Conservation (phyloP, 192 early-diverging fungal genomes). For the Kappamyces sp. region DNA sequence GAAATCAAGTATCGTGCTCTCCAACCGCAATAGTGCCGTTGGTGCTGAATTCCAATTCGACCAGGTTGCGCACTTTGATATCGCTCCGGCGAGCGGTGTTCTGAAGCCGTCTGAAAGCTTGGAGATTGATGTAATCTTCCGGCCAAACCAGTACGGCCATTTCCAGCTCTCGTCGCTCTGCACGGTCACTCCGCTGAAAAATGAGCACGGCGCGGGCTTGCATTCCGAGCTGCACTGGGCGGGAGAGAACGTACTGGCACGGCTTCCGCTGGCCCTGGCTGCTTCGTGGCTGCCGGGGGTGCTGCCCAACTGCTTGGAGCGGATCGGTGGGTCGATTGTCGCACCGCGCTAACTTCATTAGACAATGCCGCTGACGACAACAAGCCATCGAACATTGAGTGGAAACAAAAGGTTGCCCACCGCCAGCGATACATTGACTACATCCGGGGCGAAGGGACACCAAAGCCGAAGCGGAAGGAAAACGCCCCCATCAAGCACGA, state of each 20-base stretch:
- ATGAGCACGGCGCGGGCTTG: not conserved
- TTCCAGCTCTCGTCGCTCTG: conserved; percentile 27
- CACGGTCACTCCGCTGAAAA: conserved; percentile 14
- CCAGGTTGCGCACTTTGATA: conserved; percentile 37
- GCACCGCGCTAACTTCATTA: too few relatives aligned
- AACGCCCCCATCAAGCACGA: conserved; percentile 18
- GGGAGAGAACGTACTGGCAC: conserved; percentile 2
- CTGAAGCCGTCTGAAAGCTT: conserved; percentile 19
- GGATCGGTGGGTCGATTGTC: conserved; percentile 1
- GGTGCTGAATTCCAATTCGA: conserved; percentile 26
- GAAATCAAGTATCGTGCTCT: conserved; percentile 9
- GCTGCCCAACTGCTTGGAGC: conserved; percentile 3
- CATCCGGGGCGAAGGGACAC: conserved; percentile 22
- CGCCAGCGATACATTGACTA: conserved; percentile 33
- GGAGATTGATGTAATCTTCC: conserved; percentile 28
- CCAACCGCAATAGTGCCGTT: conserved; percentile 27
- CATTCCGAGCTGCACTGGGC: conserved; percentile 7
- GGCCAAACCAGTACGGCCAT: conserved; percentile 41
- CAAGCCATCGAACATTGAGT: conserved; percentile 17
- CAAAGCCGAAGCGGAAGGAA: conserved; percentile 26
- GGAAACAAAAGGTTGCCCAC: conserved; percentile 35
- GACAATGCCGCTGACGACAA: conserved; percentile 7
- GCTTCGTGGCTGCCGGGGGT: not conserved
- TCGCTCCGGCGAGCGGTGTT: conserved; percentile 22
- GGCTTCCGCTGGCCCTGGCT: not conserved